A percentile compares a stretch with the other conserved stretches of the same genome.
These are phyloP conservation scores for Phytophthora litchii DNA, from an alignment of 352 stramenopile species.

Conservation along the genomic window DNA sequence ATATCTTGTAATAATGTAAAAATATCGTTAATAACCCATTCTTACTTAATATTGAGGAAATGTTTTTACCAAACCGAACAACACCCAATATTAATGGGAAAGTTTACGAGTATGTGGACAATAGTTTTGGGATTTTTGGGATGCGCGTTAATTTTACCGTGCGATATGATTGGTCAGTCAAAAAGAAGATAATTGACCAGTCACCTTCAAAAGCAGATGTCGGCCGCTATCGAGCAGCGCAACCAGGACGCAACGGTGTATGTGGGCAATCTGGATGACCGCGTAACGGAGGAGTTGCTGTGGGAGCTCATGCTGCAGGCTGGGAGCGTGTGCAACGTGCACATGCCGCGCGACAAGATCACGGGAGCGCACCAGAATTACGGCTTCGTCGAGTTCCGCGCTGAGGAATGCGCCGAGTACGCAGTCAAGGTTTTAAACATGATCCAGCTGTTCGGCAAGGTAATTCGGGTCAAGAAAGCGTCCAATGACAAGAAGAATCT, in stretches of 20 bases:
- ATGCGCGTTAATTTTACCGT: no score
- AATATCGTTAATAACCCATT: conserved; percentile 1
- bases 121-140: no score
- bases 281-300: conserved; percentile 96
- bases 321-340: conserved; percentile 96
- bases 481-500: conserved; percentile 95
- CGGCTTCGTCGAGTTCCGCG: conserved; percentile 99
- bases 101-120: no score
- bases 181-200: no score
- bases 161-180: no score
- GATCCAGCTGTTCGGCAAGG: conserved; percentile 97
- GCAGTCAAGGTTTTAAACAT: conserved; percentile 99
- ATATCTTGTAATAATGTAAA: no score
- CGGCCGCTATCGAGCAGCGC: conserved; percentile 86
- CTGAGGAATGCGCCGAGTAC: conserved; percentile 98
- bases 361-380: conserved; percentile 96
- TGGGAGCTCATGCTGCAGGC: conserved; percentile 96
- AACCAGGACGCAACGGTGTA: conserved; percentile 98
- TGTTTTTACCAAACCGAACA: background rate
- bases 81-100: no score
- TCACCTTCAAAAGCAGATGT: conserved; percentile 43
- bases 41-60: conserved; percentile 2
- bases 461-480: conserved; percentile 96
- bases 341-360: conserved; percentile 99
- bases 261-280: conserved; percentile 97